A percentile compares a stretch with the other conserved stretches of the same genome.
Evolutionary conservation across 2,329 filamentous ascomycete species (phyloP).

Genomic region (Fusarium cyanostomum): DNA sequence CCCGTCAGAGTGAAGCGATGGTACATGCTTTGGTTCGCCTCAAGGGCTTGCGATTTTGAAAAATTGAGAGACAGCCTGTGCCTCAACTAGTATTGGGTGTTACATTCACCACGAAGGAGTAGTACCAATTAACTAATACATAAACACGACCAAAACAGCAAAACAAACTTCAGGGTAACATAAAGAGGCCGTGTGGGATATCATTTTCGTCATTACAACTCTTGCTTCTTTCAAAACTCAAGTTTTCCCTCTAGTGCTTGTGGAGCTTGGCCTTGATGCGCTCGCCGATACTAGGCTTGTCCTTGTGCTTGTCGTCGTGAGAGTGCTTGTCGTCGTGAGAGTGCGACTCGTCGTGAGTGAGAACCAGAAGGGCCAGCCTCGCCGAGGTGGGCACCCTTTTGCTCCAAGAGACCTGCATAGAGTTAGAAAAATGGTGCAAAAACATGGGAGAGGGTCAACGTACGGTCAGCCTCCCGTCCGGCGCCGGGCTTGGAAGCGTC

Average conservation of each 20-base stretch:
- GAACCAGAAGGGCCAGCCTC: constrained; percentile 9
- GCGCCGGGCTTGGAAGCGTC: constrained; percentile 72
- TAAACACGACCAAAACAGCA: background rate
- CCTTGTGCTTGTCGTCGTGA: constrained; percentile 39
- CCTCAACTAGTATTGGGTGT: constrained; percentile 1
- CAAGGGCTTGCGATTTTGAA: background rate
- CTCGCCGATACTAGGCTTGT: constrained; percentile 65
- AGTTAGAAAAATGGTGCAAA: constrained; percentile 3
- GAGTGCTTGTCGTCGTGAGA: constrained; percentile 1
- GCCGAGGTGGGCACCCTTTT: constrained; percentile 45
- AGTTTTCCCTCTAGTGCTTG: constrained; percentile 48
- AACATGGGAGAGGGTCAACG: constrained; percentile 40
- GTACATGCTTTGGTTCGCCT: background rate
- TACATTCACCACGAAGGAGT: background rate
- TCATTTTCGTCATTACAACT: constrained; percentile 28
- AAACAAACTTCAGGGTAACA: constrained; percentile 1
- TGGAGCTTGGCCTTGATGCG: constrained; percentile 78
- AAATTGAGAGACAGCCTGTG: background rate
- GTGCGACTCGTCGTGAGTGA: constrained; percentile 21
- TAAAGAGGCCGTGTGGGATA: constrained; percentile 21
- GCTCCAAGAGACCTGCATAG: constrained; percentile 46
- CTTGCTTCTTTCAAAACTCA: background rate
- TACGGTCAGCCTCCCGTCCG: constrained; percentile 72
- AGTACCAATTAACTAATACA: background rate
- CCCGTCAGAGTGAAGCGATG: background rate